phyloP scores from a whole-genome alignment of 768 basidiomycete species.

The Rubroboletus pulcherrimus region DNA sequence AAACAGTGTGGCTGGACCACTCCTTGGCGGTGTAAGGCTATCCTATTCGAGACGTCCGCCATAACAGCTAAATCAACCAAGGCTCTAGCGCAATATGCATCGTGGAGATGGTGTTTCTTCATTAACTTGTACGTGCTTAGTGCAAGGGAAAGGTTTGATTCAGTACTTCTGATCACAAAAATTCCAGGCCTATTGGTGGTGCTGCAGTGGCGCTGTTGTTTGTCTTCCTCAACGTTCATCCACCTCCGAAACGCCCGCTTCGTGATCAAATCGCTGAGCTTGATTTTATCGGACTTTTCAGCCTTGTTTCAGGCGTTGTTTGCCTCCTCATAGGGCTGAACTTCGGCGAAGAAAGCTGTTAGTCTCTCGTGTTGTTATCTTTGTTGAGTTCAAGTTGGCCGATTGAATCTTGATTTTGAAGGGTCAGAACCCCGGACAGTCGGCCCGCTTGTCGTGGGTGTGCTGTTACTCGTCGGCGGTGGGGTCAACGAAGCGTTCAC shows the following conservation, averaged over 20 bases:
- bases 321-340: conserved; percentile 72
- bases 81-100: conserved; percentile 67
- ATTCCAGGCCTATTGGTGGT: conserved; percentile 63
- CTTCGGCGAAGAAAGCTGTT: conserved; percentile 61
- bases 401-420: conserved; percentile 16
- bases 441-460: conserved; percentile 52
- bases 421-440: conserved; percentile 60
- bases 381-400: neutral
- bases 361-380: conserved; percentile 20
- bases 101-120: conserved; percentile 82
- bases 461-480: conserved; percentile 45
- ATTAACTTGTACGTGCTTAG: conserved; percentile 56
- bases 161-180: neutral
- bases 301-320: conserved; percentile 63
- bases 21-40: conserved; percentile 72
- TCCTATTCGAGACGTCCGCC: neutral
- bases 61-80: conserved; percentile 18
- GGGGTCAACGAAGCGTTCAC: conserved; percentile 60
- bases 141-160: neutral
- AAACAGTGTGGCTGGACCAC: conserved; percentile 61
- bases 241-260: conserved; percentile 55
- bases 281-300: conserved; percentile 63
- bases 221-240: conserved; percentile 73
- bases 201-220: conserved; percentile 56
- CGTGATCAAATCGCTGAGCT: conserved; percentile 59